Evolutionary conservation across 805 yeast genomes (phyloP).

Genomic region (Vanderwaltozyma tropicalis): DNA sequence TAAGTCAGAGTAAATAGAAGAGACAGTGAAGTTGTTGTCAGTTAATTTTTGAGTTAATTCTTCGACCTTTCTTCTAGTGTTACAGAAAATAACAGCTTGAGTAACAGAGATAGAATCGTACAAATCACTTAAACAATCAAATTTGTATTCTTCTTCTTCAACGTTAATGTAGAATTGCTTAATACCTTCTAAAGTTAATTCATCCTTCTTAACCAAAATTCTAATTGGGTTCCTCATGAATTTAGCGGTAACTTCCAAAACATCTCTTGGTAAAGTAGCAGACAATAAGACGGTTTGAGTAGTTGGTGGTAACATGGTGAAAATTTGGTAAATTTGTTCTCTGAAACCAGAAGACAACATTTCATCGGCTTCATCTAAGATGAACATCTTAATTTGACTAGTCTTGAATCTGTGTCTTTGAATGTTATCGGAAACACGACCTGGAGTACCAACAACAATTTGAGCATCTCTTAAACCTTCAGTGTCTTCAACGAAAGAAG

Average conservation of each 20-base stretch:
- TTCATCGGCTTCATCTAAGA: conserved; percentile 98
- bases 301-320: conserved; percentile 69
- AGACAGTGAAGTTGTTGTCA: conserved; percentile 78
- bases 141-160: conserved; percentile 88
- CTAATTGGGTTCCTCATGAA: conserved; percentile 91
- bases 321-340: conserved; percentile 89
- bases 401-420: conserved; percentile 78
- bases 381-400: conserved; percentile 81
- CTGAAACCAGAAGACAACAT: conserved; percentile 80
- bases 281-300: conserved; percentile 90
- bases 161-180: conserved; percentile 86
- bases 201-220: conserved; percentile 89
- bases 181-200: conserved; percentile 87
- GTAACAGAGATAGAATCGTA: conserved; percentile 93
- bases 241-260: conserved; percentile 81
- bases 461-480: conserved; percentile 77
- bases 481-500: conserved; percentile 77
- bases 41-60: conserved; percentile 74
- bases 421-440: conserved; percentile 94
- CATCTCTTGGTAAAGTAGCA: conserved; percentile 90
- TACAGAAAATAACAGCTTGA: conserved; percentile 96
- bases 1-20: conserved; percentile 96
- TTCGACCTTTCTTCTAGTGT: conserved; percentile 91
- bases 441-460: conserved; percentile 96
- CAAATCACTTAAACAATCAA: conserved; percentile 86